Evolutionary conservation across 148 eudicot species (phyloP), one percentile per base, ranked within the genome.

Genomic region (Simmondsia chinensis): DNA sequence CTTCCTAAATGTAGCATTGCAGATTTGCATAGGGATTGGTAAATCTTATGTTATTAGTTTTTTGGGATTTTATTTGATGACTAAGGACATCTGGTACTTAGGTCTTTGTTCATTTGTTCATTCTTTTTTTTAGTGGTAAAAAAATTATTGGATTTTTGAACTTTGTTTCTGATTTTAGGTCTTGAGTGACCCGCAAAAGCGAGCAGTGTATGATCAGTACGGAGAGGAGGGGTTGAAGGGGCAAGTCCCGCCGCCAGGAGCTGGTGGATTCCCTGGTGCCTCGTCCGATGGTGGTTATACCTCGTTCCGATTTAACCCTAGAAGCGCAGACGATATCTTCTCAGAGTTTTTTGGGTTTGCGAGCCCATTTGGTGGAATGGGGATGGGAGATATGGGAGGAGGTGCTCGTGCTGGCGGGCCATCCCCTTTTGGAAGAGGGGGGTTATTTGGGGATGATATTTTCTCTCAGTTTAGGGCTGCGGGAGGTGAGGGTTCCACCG

Each of bases 181-280:
- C 34, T 59, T 87, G 71, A 87, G 96, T 48, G 93, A 87, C 61
- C 87, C 83, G 0, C 87, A 73, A 16, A 87, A 87, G 62, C 48
- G 93, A 57, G 80, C 71, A 2, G 69, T 82, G 7, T 86, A 79
- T 38, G 96, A 87, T 60, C 87, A 82, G 50, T 82, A 68, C 29
- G 96, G 96, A 0, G 96, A 87, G 41, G 96, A 87, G 24, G 96
- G 87, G 1, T 53, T 87, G 56, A 82, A 79, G 44, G 93, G 87
- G 26, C 79, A 79, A 50, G 77, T 72, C 2, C 87, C 93, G 9
- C 84, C 96, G 9, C 82, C 75, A 0, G 77, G 73, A 11, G 62
- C 73, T 8, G 64, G 77, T 17, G 74, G 76, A 1, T 69, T 54
- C 55, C 16, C 64, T 6, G 65, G 69, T 17, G 41, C 31, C 12